Evolutionary conservation across 2,329 filamentous ascomycete species (phyloP).

Genomic region (Talaromyces sp.): DNA sequence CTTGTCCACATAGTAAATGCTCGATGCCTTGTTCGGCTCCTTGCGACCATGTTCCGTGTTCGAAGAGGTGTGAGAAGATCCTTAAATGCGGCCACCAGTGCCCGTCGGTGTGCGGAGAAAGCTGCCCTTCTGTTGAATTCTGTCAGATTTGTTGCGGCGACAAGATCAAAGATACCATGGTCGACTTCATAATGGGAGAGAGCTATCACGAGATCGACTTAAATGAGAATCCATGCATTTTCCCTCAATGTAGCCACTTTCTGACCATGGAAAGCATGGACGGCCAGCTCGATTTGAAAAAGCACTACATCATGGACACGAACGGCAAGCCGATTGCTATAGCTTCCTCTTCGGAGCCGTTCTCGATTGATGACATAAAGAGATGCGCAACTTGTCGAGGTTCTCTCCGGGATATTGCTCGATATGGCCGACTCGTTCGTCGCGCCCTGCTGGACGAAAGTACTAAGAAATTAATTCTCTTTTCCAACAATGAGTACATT

Average conservation of each 20-base stretch:
- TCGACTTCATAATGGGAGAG: slow-evolving; percentile 55
- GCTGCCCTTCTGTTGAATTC: slow-evolving; percentile 48
- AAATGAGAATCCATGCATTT: slow-evolving; percentile 57
- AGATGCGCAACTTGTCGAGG: slow-evolving; percentile 59
- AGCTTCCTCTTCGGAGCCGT: slow-evolving; percentile 36
- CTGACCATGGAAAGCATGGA: slow-evolving; percentile 59
- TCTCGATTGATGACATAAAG: slow-evolving; percentile 49
- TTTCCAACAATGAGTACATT: slow-evolving; percentile 42
- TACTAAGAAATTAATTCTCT: slow-evolving; percentile 61
- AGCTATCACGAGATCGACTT: slow-evolving; percentile 57
- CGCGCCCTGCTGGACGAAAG: slow-evolving; percentile 58
- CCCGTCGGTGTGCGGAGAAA: slow-evolving; percentile 62
- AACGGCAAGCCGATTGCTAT: slow-evolving; percentile 21
- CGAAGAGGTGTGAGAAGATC: slow-evolving; percentile 50
- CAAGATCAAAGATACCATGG: slow-evolving; percentile 42
- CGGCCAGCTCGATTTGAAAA: slow-evolving; percentile 51
- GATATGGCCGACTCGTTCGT: slow-evolving; percentile 61
- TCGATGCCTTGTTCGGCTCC: slow-evolving; percentile 61
- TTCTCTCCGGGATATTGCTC: slow-evolving; percentile 52
- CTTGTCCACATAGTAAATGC: slow-evolving; percentile 51
- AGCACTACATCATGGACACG: slow-evolving; percentile 25
- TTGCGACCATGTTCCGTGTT: slow-evolving; percentile 64
- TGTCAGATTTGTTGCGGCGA: slow-evolving; percentile 54
- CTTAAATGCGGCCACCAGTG: slow-evolving; percentile 61
- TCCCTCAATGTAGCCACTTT: slow-evolving; percentile 62